These are phyloP conservation scores for Corylus heterophylla DNA, from an alignment of 306 rosid species.

Conservation along the genomic window DNA sequence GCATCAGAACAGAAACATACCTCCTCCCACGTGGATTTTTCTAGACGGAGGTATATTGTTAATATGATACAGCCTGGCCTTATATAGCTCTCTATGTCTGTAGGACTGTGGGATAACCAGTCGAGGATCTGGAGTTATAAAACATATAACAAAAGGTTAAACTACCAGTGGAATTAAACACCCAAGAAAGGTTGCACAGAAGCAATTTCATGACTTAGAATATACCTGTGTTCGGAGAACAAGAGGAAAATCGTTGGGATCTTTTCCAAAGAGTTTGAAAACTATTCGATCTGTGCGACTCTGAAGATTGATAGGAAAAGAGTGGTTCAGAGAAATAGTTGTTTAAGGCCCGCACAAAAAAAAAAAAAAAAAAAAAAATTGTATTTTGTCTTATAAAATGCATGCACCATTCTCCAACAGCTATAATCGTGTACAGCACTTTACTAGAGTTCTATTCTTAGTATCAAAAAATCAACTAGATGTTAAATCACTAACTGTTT, in stretches of 20 bases:
- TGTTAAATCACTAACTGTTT: neutral
- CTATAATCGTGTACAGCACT: neutral
- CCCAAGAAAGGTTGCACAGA: conserved; percentile 7
- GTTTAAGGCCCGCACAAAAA: neutral
- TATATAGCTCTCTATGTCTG: conserved; percentile 84
- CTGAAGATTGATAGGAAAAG: conserved; percentile 47
- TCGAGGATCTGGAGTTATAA: conserved; percentile 50
- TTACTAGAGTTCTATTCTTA: conserved; percentile 1
- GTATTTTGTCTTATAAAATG: neutral
- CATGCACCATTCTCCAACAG: neutral
- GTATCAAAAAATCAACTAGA: neutral
- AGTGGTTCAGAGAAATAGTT: conserved; percentile 9
- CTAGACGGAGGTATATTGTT: conserved; percentile 63
- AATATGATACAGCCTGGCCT: conserved; percentile 83
- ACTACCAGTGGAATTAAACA: conserved; percentile 17
- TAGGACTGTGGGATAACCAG: conserved; percentile 79
- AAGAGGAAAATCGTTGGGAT: conserved; percentile 75
- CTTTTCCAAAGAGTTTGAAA: conserved; percentile 91
- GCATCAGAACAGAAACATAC: conserved; percentile 42
- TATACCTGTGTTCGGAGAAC: conserved; percentile 73
- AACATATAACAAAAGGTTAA: conserved; percentile 24
- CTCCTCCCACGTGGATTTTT: conserved; percentile 70
- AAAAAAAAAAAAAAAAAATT: neutral
- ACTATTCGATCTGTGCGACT: conserved; percentile 88
- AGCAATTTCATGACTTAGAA: conserved; percentile 26